Conservation (phyloP, 2,329 filamentous ascomycete genomes). For the Sporothrix pallida region DNA sequence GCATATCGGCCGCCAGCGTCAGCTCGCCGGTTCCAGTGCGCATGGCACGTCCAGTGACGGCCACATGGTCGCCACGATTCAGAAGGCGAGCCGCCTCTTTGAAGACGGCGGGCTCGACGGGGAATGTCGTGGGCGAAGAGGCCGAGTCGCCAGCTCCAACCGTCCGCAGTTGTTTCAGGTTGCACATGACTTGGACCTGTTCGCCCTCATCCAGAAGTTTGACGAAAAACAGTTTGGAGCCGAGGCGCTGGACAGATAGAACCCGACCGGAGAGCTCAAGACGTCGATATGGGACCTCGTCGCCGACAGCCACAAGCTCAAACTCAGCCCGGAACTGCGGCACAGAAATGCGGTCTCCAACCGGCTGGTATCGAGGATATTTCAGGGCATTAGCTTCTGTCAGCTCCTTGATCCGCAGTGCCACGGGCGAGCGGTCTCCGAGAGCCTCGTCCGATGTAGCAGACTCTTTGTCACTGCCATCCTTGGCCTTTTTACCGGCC, state of each 20-base stretch:
- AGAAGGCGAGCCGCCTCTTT: slow-evolving; percentile 69
- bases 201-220: slow-evolving; percentile 76
- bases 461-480: not conserved
- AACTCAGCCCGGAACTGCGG: slow-evolving; percentile 33
- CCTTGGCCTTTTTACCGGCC: slow-evolving; percentile 9
- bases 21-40: slow-evolving; percentile 76
- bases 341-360: slow-evolving; percentile 29
- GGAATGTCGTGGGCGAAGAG: slow-evolving; percentile 39
- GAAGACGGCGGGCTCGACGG: slow-evolving; percentile 52
- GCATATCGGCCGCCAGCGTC: slow-evolving; percentile 69
- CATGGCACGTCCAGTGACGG: slow-evolving; percentile 72
- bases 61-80: slow-evolving; percentile 81
- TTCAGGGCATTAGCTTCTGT: slow-evolving; percentile 54
- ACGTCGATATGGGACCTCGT: slow-evolving; percentile 19
- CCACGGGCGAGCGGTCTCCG: slow-evolving; percentile 38
- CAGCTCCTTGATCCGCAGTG: slow-evolving; percentile 58
- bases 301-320: not conserved
- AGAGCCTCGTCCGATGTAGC: not conserved
- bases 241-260: slow-evolving; percentile 70
- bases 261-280: slow-evolving; percentile 65
- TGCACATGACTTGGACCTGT: slow-evolving; percentile 77
- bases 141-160: slow-evolving; percentile 24
- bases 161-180: slow-evolving; percentile 58
- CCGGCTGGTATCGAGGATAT: slow-evolving; percentile 57
- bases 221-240: slow-evolving; percentile 83